Percentiles rank a stretch among this genome's conserved stretches.
Conservation (phyloP, 164 flowering plant genomes). For the Malania oleifera region DNA sequence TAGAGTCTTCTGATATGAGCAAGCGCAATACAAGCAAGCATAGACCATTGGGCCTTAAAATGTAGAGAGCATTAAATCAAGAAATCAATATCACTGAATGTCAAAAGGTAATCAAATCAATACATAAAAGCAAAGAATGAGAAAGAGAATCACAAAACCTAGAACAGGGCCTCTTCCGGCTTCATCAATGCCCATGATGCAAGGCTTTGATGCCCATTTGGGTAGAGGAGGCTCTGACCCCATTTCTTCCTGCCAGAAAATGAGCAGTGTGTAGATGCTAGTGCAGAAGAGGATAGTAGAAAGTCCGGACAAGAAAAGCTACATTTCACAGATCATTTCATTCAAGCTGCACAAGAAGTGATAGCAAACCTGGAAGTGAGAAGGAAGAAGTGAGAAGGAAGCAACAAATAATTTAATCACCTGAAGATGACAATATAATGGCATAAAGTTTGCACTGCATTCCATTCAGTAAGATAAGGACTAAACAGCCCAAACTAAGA, state of each 20-base stretch:
- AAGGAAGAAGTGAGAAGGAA: no score
- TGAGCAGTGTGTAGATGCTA: no score
- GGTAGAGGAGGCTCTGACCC: conserved; percentile 43
- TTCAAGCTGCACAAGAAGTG: no score
- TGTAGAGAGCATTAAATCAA: neutral
- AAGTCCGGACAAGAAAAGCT: no score
- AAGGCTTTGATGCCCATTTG: conserved; percentile 75
- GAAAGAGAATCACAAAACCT: conserved; percentile 33
- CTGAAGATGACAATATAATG: no score
- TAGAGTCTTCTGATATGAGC: conserved; percentile 66
- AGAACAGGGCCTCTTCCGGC: conserved; percentile 98
- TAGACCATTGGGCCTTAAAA: conserved; percentile 92
- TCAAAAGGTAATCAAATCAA: neutral
- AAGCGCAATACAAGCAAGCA: conserved; percentile 86
- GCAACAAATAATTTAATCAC: no score
- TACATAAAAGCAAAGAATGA: neutral
- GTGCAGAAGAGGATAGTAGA: no score
- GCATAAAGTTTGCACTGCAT: no score
- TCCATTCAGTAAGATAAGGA: no score
- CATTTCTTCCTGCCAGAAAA: conserved; percentile 34
- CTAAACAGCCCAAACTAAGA: no score
- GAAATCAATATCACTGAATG: neutral
- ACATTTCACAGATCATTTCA: no score
- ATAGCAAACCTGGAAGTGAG: no score
- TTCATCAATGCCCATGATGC: conserved; percentile 98